These are phyloP conservation scores for Echinosphaeria canescens DNA, from an alignment of 2,329 filamentous ascomycete species.

Conservation along the genomic window DNA sequence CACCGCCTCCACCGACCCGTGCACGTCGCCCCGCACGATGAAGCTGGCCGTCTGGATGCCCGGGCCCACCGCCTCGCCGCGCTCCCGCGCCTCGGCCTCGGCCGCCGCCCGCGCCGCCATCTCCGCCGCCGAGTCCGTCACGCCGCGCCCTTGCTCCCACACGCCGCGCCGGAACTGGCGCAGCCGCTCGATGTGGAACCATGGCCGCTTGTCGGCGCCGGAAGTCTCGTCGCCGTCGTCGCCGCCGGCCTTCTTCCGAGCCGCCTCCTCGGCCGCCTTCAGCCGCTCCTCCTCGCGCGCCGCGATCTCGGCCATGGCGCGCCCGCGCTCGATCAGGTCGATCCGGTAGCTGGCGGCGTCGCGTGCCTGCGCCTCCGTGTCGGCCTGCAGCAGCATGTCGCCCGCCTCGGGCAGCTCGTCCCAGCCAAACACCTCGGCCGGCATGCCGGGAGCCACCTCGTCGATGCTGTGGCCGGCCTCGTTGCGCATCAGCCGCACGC, in stretches of 20 bases:
- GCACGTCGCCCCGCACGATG: slow-evolving; percentile 81
- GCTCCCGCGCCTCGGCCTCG: slow-evolving; percentile 14
- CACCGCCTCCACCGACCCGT: slow-evolving; percentile 84
- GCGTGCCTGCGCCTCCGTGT: slow-evolving; percentile 58
- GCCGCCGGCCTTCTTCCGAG: slow-evolving; percentile 13
- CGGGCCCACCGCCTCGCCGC: slow-evolving; percentile 12
- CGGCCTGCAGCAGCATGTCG: slow-evolving; percentile 68
- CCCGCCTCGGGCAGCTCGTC: slow-evolving; percentile 63
- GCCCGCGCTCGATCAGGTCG: slow-evolving; percentile 47
- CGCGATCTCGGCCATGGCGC: slow-evolving; percentile 66
- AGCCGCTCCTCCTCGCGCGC: slow-evolving; percentile 39
- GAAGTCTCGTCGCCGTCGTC: too few relatives aligned
- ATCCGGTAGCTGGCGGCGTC: slow-evolving; percentile 56
- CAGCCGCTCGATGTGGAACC: too few relatives aligned
- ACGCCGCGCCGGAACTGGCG: slow-evolving; percentile 6
- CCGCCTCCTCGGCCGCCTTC: slow-evolving; percentile 13
- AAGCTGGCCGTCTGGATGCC: slow-evolving; percentile 46
- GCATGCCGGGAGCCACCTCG: slow-evolving; percentile 68
- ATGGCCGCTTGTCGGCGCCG: too few relatives aligned
- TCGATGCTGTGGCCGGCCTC: slow-evolving; percentile 55
- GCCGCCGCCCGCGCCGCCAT: slow-evolving; percentile 10
- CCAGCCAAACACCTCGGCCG: slow-evolving; percentile 93
- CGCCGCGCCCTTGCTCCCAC: slow-evolving; percentile 9
- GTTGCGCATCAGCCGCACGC: slow-evolving; percentile 65
- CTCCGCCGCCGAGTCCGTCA: slow-evolving; percentile 11